Base-by-base conservation (phyloP, 1,139 yeast genomes). In the Entelexis paramagnoliae region DNA sequence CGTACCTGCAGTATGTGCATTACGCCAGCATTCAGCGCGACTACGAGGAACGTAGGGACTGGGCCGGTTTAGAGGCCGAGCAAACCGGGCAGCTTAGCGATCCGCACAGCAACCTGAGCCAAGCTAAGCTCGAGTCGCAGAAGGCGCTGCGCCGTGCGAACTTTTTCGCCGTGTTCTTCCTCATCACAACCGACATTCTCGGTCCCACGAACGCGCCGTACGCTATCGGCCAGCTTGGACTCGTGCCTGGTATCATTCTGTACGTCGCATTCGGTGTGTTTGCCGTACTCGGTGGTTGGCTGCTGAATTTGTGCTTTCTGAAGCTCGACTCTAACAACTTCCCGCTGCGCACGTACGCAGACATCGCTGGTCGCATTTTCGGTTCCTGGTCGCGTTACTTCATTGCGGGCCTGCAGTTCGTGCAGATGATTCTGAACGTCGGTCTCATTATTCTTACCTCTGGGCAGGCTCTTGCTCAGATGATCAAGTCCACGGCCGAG, bases 131-230 rank as follows among this genome's bases (percentile, higher is more conserved):
- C 10, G 55, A 62, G 30, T 64, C 69, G 35, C 65, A 64, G 58
- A 61, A 66, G 50, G 59, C 62, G 54, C 53, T 67, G 13, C 61
- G 70, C 42, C 59, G 62, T 29, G 71, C 72, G 6, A 60, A 67
- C 28, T 63, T 66, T 62, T 61, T 66, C 52, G 64, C 74, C 0
- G 74, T 71, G 10, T 72, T 72, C 60, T 72, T 66, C 58, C 63
- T 72, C 44, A 72, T 72, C 50, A 72, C 76, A 16, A 72, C 76
- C 3, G 76, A 72, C 63, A 72, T 72, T 48, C 64, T 72, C 38
- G 76, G 76, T 20, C 76, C 76, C 19, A 63, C 69, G 16, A 64
- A 67, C 48, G 74, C 75, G 17, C 76, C 76, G 4, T 72, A 69
- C 55, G 72, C 75, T 10, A 63, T 72, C 44, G 60, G 72, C 7